Evolutionary conservation across 441 rosid genomes (phyloP).

Genomic region (Hura crepitans): DNA sequence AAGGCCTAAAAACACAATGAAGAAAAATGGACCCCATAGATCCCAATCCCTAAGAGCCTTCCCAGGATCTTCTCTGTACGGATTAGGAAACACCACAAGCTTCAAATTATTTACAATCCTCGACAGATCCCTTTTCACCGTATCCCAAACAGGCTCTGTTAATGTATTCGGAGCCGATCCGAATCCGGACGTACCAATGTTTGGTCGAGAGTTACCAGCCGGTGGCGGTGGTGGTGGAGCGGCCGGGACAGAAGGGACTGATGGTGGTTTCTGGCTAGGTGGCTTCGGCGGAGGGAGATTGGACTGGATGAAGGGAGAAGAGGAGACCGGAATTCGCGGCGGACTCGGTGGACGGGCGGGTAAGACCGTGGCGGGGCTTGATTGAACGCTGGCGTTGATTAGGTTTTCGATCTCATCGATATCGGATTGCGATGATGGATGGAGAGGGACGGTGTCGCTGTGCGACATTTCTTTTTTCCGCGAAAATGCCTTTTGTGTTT

Average conservation of each 20-base stretch:
- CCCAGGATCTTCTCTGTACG: conserved; percentile 86
- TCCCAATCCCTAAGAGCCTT: conserved; percentile 97
- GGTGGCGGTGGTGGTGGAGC: conserved; percentile 34
- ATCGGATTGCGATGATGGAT: conserved; percentile 83
- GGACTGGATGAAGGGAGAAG: conserved; percentile 62
- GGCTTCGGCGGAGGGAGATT: conserved; percentile 44
- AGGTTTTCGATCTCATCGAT: conserved; percentile 94
- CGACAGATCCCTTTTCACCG: conserved; percentile 90
- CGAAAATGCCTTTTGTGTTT: background rate
- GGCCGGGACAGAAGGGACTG: conserved; percentile 41
- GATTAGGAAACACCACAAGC: conserved; percentile 93
- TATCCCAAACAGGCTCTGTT: conserved; percentile 94
- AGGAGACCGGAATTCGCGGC: conserved; percentile 65
- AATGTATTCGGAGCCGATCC: conserved; percentile 75
- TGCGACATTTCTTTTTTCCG: conserved; percentile 44
- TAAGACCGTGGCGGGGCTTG: conserved; percentile 57
- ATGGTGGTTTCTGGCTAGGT: conserved; percentile 31
- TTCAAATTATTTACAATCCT: conserved; percentile 90
- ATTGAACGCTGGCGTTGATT: conserved; percentile 60
- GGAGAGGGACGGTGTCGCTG: conserved; percentile 71
- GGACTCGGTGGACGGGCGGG: conserved; percentile 78
- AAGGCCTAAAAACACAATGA: conserved; percentile 85
- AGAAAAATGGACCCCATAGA: conserved; percentile 97
- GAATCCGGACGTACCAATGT: conserved; percentile 43
- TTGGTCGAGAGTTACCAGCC: background rate